These are phyloP conservation scores for Cryptococcus amylolentus DNA, from an alignment of 1,284 basidiomycete genomes.

Conservation along the genomic window DNA sequence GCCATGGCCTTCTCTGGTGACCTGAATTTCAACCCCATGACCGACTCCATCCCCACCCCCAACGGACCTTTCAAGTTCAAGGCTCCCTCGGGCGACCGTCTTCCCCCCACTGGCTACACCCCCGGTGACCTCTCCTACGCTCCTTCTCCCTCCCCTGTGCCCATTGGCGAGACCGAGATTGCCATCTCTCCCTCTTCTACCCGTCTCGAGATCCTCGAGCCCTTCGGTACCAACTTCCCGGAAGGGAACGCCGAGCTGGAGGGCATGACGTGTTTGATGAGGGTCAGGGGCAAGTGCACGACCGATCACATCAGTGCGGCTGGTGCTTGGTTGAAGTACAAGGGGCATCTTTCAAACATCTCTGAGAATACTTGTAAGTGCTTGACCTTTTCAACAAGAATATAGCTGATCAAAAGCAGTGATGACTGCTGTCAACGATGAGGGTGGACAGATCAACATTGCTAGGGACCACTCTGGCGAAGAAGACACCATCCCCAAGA, in stretches of 20 bases:
- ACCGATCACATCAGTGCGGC: conserved; percentile 97
- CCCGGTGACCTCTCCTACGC: conserved; percentile 73
- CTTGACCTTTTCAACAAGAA: too few relatives aligned
- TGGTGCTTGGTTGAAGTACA: conserved; percentile 98
- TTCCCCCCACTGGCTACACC: conserved; percentile 80
- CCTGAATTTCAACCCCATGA: conserved; percentile 87
- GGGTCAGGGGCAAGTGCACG: conserved; percentile 95
- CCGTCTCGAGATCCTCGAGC: conserved; percentile 80
- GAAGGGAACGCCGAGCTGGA: conserved; percentile 73
- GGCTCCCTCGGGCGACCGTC: conserved; percentile 77
- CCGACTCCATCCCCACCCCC: conserved; percentile 71
- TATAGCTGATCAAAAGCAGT: conserved; percentile 51
- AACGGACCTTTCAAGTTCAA: conserved; percentile 83
- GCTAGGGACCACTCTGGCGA: conserved; percentile 68
- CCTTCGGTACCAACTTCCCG: conserved; percentile 77
- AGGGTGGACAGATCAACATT: conserved; percentile 83
- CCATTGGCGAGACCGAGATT: conserved; percentile 73
- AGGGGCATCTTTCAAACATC: conserved; percentile 86
- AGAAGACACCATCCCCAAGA: conserved; percentile 76
- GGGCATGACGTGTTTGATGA: conserved; percentile 74
- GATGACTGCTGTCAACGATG: conserved; percentile 82
- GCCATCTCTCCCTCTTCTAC: conserved; percentile 75
- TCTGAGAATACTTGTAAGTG: conserved; percentile 86
- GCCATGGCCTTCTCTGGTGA: conserved; percentile 88
- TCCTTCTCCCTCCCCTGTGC: conserved; percentile 70